Conservation (phyloP, 73 alveolate genomes). For the Paramecium bursaria region DNA sequence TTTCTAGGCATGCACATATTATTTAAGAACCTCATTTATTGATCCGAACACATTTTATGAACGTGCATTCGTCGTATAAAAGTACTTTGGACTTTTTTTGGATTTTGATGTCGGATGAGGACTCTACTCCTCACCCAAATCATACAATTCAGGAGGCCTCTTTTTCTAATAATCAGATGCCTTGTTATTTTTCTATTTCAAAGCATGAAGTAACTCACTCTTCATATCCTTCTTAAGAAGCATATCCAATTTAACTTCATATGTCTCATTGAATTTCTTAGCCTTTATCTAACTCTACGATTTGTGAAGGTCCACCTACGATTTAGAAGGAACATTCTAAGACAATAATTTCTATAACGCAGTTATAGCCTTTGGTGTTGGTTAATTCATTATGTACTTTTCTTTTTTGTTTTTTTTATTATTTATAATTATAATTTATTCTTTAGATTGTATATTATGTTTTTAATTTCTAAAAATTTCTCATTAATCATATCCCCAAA, state of each 20-base stretch:
- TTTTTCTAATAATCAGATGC: not conserved
- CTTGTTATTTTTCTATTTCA: too few relatives aligned
- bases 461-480: too few relatives aligned
- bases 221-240: too few relatives aligned
- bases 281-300: too few relatives aligned
- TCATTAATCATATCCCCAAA: slow-evolving; percentile 83
- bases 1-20: slow-evolving; percentile 15
- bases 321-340: slow-evolving; percentile 21
- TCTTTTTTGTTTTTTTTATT: not conserved
- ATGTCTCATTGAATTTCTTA: too few relatives aligned
- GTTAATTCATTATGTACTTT: slow-evolving; percentile 28
- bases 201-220: too few relatives aligned
- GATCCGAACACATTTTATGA: slow-evolving; percentile 6
- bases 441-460: slow-evolving; percentile 50
- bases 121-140: slow-evolving; percentile 32
- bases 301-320: too few relatives aligned
- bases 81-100: slow-evolving; percentile 8
- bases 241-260: too few relatives aligned
- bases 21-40: not conserved
- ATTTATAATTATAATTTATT: not conserved
- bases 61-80: not conserved
- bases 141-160: slow-evolving; percentile 21
- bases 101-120: not conserved
- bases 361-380: slow-evolving; percentile 55
- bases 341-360: slow-evolving; percentile 52